Base-by-base conservation (phyloP, 768 basidiomycete genomes). In the Trametes elegans region DNA sequence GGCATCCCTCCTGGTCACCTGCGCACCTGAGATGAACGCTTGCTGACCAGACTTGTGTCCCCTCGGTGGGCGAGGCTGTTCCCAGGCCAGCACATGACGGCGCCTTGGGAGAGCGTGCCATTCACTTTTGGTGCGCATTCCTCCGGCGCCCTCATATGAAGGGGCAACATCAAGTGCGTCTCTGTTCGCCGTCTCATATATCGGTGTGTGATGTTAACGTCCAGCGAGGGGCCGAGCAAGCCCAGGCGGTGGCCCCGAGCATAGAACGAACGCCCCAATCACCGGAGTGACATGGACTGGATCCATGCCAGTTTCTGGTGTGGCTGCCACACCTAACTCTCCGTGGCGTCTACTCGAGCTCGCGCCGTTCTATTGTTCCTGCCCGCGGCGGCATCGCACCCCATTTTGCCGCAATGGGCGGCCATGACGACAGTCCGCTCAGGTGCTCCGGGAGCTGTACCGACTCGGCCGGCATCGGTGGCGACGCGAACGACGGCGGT, bases 161-260 rank as follows among this genome's bases (percentile, higher is more conserved):
- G 41, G 42, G 49, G 19, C 13, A 9, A 32, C n/a, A 24, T 38
- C 27, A 39, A 18, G 53, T 54, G 24, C 36, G 53, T 54, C 32
- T 31, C 3, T 16, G 26, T 27, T 14, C 34, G 7, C 18, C 27
- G 26, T 43, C 18, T 27, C 35, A 27, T 45, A 19, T 34, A 34
- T 28, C 26, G n/a, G 5, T 26, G 34, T 13, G 16, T 34, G 29
- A 27, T 36, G 26, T 43, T 51, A 31, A 51, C 13, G 27, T 45
- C 24, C 18, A 19, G 24, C 29, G 29, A 5, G 24, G 13, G 32
- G 16, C 18, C 40, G 21, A 32, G 45, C 27, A n/a, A n/a, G 16
- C 19, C 32, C 29, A 31, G 47, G 11, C 16, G 18, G 27, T 21
- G 24, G 32, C 39, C 18, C 40, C 46, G 34, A 42, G 23, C 16